phyloP scores from a whole-genome alignment of 768 basidiomycete genomes.

The Lactarius tabidus region DNA sequence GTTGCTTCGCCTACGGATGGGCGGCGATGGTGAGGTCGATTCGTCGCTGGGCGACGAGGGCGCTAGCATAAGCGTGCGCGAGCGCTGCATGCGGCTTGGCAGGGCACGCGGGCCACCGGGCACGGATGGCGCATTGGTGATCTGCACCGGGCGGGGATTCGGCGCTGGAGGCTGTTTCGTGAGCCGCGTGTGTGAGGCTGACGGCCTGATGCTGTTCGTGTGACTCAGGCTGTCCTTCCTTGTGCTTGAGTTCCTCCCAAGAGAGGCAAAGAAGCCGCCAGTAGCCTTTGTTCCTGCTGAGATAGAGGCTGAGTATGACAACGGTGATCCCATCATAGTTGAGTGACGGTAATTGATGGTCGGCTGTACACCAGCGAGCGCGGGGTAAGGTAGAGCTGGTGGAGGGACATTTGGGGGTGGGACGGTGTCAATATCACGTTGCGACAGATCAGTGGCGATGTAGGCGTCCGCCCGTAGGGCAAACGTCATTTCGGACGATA shows the following conservation, averaged over 20 bases:
- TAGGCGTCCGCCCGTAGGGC: conserved; percentile 76
- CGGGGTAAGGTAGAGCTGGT: conserved; percentile 65
- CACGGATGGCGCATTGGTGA: conserved; percentile 45
- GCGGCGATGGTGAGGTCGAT: conserved; percentile 38
- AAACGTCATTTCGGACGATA: conserved; percentile 74
- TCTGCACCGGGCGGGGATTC: conserved; percentile 33
- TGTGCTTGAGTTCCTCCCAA: conserved; percentile 29
- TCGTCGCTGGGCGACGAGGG: conserved; percentile 33
- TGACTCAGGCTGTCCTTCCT: neutral
- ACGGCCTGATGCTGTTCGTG: neutral
- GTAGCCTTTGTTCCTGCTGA: conserved; percentile 8
- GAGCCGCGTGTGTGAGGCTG: conserved; percentile 22
- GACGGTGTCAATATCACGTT: conserved; percentile 39
- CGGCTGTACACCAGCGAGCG: conserved; percentile 43
- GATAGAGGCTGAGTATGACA: neutral
- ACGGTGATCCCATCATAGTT: conserved; percentile 7
- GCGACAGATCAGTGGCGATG: conserved; percentile 67
- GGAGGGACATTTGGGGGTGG: conserved; percentile 54
- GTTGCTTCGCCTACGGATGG: conserved; percentile 22
- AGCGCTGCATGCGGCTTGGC: conserved; percentile 54
- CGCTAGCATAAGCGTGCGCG: conserved; percentile 58
- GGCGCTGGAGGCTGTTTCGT: conserved; percentile 37
- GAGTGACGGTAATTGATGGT: conserved; percentile 17
- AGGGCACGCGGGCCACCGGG: conserved; percentile 75
- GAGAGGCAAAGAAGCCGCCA: conserved; percentile 13